Base-by-base conservation (phyloP, 768 basidiomycete species). In the Dacryopinax primogenitus region DNA sequence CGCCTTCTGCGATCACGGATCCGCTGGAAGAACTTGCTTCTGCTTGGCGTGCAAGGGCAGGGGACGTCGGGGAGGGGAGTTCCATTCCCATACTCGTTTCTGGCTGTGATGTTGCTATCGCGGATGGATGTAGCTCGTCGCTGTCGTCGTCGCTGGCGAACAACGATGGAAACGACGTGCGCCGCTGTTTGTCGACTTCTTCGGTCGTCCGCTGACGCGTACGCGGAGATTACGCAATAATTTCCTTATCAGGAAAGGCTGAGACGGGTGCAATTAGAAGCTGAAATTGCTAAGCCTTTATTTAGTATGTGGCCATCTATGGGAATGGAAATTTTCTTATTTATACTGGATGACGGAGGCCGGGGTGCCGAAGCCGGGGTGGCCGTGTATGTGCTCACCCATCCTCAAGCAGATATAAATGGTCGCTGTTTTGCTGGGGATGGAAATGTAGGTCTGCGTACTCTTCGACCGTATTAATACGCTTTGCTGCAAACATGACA, bases 71-170 rank as follows among this genome's bases (percentile, higher is more conserved):
- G 3, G 51, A 58, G 26, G 51, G 51, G 26, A 58, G 26, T 30
- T 58, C 51, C 51, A 58, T 58, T 58, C 51, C 51, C 51, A 58
- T 58, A 28, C 51, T 58, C 15, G 23, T 58, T 23, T 47, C 23
- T 58, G 51, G 26, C 26, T 23, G 18, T 13, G 51, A 23, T 9
- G 32, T 23, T 58, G 45, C 23, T 23, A 23, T 47, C 45, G 23
- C 9, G 13, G 45, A 28, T 6, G 51, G 9, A 7, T 13, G 4
- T 28, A 32, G 23, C 51, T 39, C 37, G 23, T 58, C 13, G 11
- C 32, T 30, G 51, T 58, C 13, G 26, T 58, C 26, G 51, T 58
- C 21, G 51, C 18, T 18, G 41, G 3, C 41, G 4, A 18, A 44
- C 6, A 7, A 23, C 18, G 41, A 6, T n/a, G 41, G 3, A 6